These are phyloP conservation scores for Phialocephala sp. DNA, from an alignment of 2,329 filamentous ascomycete genomes.

Conservation along the genomic window DNA sequence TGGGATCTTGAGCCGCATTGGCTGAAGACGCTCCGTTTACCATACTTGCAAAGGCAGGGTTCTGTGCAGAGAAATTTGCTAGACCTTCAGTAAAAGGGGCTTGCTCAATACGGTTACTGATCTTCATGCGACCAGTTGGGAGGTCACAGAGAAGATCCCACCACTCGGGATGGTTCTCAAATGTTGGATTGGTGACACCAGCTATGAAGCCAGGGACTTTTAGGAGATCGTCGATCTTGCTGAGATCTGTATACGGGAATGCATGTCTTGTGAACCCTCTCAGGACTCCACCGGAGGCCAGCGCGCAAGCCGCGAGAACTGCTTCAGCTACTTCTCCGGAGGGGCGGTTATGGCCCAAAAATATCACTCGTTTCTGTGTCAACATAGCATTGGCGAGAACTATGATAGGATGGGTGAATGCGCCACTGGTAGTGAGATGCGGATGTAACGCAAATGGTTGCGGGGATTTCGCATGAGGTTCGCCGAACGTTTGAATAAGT, in stretches of 20 bases:
- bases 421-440: slow-evolving; percentile 90
- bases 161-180: slow-evolving; percentile 94
- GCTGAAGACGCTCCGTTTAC: slow-evolving; percentile 48
- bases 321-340: slow-evolving; percentile 97
- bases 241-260: slow-evolving; percentile 97
- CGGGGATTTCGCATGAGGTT: slow-evolving; percentile 79
- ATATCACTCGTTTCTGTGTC: slow-evolving; percentile 95
- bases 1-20: slow-evolving; percentile 54
- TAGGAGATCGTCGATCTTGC: slow-evolving; percentile 94
- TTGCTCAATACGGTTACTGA: slow-evolving; percentile 84
- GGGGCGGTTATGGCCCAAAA: slow-evolving; percentile 92
- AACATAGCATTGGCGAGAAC: slow-evolving; percentile 93
- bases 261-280: slow-evolving; percentile 94
- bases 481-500: slow-evolving; percentile 92
- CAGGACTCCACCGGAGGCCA: slow-evolving; percentile 90
- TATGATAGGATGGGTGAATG: slow-evolving; percentile 91
- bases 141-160: slow-evolving; percentile 97
- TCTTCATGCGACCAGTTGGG: slow-evolving; percentile 90
- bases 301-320: slow-evolving; percentile 94
- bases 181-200: slow-evolving; percentile 95
- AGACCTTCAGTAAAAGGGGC: slow-evolving; percentile 85
- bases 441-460: slow-evolving; percentile 87
- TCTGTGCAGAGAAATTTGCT: slow-evolving; percentile 84
- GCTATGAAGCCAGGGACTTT: slow-evolving; percentile 98
- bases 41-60: slow-evolving; percentile 60